Evolutionary conservation across 208 protist species (phyloP).

Genomic region (Plasmodiophora brassicae): DNA sequence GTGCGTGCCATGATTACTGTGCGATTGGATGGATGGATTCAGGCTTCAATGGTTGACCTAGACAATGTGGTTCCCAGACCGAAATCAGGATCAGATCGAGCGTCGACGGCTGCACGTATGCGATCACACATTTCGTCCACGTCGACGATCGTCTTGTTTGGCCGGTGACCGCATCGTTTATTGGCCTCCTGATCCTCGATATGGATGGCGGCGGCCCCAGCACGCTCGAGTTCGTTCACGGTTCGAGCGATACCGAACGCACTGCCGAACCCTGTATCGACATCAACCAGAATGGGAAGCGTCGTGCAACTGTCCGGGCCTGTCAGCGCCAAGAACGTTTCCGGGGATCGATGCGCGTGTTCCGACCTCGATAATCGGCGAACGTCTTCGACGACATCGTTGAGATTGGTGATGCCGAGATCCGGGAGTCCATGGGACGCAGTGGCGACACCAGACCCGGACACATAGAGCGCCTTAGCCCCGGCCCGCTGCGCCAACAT

Average conservation of each 20-base stretch:
- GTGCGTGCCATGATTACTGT: constrained; percentile 63
- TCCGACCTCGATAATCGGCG: constrained; percentile 43
- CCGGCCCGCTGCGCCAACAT: constrained; percentile 52
- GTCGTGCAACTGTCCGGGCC: constrained; percentile 48
- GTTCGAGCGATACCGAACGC: constrained; percentile 52
- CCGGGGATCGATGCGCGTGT: too few species aligned
- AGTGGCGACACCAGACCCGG: constrained; percentile 51
- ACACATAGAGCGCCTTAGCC: constrained; percentile 52
- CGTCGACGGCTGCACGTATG: background rate
- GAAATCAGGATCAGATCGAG: background rate
- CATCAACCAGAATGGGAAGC: constrained; percentile 56
- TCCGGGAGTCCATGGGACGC: constrained; percentile 55
- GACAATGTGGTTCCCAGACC: constrained; percentile 29
- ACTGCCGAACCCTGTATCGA: constrained; percentile 58
- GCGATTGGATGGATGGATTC: constrained; percentile 40
- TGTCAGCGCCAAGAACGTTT: too few species aligned
- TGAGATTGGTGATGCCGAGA: constrained; percentile 56
- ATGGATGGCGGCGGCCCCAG: constrained; percentile 54
- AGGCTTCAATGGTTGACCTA: constrained; percentile 35
- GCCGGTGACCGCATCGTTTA: constrained; percentile 58
- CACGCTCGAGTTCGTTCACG: constrained; percentile 50
- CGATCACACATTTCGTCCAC: constrained; percentile 49
- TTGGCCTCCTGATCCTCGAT: constrained; percentile 54
- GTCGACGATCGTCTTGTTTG: constrained; percentile 43
- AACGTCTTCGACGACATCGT: constrained; percentile 60